Conservation (phyloP, 2,329 filamentous ascomycete genomes). For the Paraphoma sp. region DNA sequence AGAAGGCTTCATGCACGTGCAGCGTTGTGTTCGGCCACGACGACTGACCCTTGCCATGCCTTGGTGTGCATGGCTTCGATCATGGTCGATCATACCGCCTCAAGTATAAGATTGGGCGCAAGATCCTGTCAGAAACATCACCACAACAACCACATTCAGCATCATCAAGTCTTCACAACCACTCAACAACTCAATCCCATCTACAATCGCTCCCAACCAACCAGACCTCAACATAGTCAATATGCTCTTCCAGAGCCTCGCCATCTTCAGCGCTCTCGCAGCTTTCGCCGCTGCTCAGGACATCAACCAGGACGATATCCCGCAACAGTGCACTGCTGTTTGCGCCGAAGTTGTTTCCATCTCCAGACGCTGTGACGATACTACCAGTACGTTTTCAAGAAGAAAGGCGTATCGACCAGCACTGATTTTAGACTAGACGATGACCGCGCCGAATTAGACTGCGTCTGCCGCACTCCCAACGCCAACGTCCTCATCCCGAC, state of each 20-base stretch:
- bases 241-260: constrained; percentile 31
- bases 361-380: constrained; percentile 31
- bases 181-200: neutral
- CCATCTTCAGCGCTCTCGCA: constrained; percentile 31
- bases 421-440: constrained; percentile 12
- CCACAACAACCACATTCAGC: neutral
- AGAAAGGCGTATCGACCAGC: neutral
- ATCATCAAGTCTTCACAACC: neutral
- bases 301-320: constrained; percentile 39
- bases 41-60: neutral
- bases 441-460: constrained; percentile 31
- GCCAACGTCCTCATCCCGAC: constrained; percentile 31
- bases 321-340: constrained; percentile 33
- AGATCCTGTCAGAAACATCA: neutral
- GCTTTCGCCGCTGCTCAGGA: constrained; percentile 32
- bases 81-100: neutral
- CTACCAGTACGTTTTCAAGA: constrained; percentile 16
- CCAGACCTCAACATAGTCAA: neutral
- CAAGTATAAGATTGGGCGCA: neutral
- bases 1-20: neutral
- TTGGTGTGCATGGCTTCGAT: neutral
- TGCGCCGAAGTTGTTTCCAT: constrained; percentile 33
- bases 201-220: neutral
- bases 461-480: constrained; percentile 36
- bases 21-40: neutral